Evolutionary conservation across 1,139 yeast species (phyloP).

Genomic region (Kurtzmaniella quercitrusa): DNA sequence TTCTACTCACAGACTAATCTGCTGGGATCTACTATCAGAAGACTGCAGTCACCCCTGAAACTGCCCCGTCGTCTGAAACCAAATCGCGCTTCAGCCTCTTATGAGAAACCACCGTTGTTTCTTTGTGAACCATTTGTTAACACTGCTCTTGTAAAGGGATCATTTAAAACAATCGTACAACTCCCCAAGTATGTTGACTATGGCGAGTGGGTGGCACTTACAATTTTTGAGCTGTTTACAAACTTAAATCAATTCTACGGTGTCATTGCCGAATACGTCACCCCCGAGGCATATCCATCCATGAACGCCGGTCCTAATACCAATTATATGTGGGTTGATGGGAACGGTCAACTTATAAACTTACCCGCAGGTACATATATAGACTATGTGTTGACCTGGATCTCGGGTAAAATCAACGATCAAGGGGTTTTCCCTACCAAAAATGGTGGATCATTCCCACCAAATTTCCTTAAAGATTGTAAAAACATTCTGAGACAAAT

Average conservation of each 20-base stretch:
- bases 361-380: constrained; percentile 92
- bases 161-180: constrained; percentile 92
- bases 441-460: constrained; percentile 90
- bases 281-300: constrained; percentile 84
- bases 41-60: constrained; percentile 33
- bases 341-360: constrained; percentile 70
- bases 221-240: constrained; percentile 84
- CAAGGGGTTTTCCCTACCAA: constrained; percentile 90
- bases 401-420: constrained; percentile 80
- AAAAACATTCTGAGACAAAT: constrained; percentile 86
- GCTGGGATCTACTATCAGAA: constrained; percentile 34
- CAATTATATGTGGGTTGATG: constrained; percentile 88
- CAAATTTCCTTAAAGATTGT: constrained; percentile 75
- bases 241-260: constrained; percentile 86
- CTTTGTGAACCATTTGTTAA: constrained; percentile 91
- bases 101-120: constrained; percentile 51
- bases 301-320: constrained; percentile 96
- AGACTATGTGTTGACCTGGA: constrained; percentile 90
- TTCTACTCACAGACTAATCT: constrained; percentile 31
- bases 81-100: not conserved
- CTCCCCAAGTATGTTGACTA: constrained; percentile 91
- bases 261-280: constrained; percentile 80
- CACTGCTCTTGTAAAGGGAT: constrained; percentile 95
- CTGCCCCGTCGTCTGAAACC: constrained; percentile 29
- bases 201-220: constrained; percentile 94